Conservation (phyloP, 345 rosid genomes). For the Psidium friedrichsthalianum region DNA sequence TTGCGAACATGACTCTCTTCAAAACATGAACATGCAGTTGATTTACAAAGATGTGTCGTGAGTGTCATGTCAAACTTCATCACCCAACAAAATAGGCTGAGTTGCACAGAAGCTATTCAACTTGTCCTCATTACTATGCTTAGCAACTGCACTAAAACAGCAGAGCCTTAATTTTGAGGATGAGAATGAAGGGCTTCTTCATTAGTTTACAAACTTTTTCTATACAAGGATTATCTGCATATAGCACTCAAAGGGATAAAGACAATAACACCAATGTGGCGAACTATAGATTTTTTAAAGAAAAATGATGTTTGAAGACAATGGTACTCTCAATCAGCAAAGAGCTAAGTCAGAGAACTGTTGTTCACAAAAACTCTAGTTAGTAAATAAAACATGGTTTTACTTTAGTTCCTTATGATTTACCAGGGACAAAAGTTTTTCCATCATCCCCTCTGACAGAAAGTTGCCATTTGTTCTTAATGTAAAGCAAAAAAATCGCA, state of each 20-base stretch:
- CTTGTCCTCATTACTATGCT: neutral
- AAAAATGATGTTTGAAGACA: neutral
- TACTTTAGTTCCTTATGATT: neutral
- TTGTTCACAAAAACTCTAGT: neutral
- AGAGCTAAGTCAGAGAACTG: neutral
- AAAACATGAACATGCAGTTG: neutral
- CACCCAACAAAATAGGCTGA: neutral
- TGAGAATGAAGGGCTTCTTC: neutral
- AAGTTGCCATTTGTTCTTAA: neutral
- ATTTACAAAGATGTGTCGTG: neutral
- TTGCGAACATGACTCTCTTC: neutral
- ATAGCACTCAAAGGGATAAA: neutral
- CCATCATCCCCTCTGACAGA: neutral
- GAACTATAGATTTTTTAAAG: neutral
- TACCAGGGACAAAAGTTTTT: neutral
- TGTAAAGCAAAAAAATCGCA: neutral
- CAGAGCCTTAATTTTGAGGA: neutral
- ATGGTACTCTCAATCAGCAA: neutral
- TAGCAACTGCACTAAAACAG: neutral
- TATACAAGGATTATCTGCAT: neutral
- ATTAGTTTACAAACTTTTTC: neutral
- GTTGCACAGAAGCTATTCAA: neutral
- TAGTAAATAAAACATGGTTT: neutral
- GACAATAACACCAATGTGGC: too few species aligned
- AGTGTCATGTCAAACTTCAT: neutral